These are phyloP conservation scores for Phytopythium cucurbitacearum DNA, from an alignment of 352 stramenopile genomes.

Conservation along the genomic window DNA sequence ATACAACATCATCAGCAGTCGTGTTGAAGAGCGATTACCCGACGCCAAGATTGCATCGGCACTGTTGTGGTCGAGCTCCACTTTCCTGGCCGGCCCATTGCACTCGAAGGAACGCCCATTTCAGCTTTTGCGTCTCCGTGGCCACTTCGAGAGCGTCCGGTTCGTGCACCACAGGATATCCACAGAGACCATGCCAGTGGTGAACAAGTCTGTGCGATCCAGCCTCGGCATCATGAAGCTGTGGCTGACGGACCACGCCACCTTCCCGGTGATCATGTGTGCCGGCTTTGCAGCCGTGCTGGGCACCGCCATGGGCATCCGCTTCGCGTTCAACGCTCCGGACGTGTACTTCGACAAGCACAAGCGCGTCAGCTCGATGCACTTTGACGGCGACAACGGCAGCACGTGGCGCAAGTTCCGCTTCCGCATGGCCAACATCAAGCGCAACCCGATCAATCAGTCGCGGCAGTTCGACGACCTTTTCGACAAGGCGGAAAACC, in stretches of 20 bases:
- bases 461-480: constrained; percentile 57
- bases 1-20: too few species aligned
- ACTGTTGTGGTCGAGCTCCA: too few species aligned
- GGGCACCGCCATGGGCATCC: constrained; percentile 28
- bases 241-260: constrained; percentile 56
- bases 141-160: too few species aligned
- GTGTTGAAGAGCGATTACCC: too few species aligned
- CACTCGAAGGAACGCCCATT: too few species aligned
- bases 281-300: constrained; percentile 25
- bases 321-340: constrained; percentile 46
- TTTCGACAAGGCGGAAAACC: constrained; percentile 52
- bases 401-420: constrained; percentile 56
- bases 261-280: constrained; percentile 58
- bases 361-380: constrained; percentile 30
- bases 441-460: constrained; percentile 73
- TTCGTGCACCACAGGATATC: too few species aligned
- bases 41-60: too few species aligned
- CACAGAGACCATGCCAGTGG: not conserved
- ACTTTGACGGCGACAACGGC: constrained; percentile 41
- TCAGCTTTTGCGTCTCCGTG: too few species aligned
- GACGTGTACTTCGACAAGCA: constrained; percentile 72
- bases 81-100: too few species aligned
- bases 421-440: constrained; percentile 59
- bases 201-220: constrained; percentile 19
- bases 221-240: constrained; percentile 41